These are phyloP conservation scores for Colletotrichum paranaense DNA, from an alignment of 2,329 filamentous ascomycete genomes.

Conservation along the genomic window DNA sequence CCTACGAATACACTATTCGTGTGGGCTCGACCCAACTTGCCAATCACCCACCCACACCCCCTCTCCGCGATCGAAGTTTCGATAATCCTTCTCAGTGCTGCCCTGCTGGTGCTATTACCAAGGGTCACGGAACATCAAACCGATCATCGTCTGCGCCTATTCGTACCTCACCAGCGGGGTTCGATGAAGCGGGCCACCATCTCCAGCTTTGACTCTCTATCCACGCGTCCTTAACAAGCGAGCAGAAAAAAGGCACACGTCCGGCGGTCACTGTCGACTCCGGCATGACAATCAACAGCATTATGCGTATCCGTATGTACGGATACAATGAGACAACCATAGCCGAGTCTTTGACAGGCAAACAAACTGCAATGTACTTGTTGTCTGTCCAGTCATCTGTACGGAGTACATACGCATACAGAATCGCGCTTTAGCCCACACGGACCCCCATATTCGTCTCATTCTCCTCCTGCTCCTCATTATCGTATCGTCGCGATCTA, in stretches of 20 bases:
- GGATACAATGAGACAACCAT: not conserved
- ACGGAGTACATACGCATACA: not conserved
- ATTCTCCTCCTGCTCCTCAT: not conserved
- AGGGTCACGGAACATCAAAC: constrained; percentile 16
- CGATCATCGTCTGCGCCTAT: constrained; percentile 19
- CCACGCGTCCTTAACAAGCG: not conserved
- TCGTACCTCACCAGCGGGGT: not conserved
- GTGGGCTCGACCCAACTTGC: not conserved
- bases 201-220: not conserved
- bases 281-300: not conserved
- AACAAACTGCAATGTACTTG: too few species aligned
- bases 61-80: constrained; percentile 22
- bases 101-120: constrained; percentile 4
- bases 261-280: not conserved
- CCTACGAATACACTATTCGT: not conserved
- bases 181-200: not conserved
- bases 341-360: not conserved
- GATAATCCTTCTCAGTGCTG: constrained; percentile 11
- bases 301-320: not conserved
- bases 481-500: not conserved
- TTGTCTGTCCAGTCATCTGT: not conserved
- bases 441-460: not conserved
- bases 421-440: not conserved
- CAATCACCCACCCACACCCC: not conserved
- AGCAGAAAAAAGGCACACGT: not conserved